These are phyloP conservation scores for Meyerozyma smithsonii DNA, from an alignment of 1,139 yeast genomes.

Conservation along the genomic window DNA sequence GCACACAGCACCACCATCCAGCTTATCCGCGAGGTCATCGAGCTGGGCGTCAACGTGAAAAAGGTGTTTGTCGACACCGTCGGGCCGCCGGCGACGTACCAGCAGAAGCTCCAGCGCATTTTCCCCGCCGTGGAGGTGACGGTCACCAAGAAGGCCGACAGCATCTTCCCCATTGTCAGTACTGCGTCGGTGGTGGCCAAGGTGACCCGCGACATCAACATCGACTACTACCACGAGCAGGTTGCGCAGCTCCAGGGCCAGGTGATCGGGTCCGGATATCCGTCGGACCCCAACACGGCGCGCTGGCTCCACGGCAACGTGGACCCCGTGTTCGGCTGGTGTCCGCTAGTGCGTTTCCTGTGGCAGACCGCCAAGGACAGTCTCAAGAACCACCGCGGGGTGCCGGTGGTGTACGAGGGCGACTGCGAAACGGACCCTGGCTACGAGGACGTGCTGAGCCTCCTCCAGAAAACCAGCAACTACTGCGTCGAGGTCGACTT, in stretches of 20 bases:
- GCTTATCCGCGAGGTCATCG: conserved; percentile 58
- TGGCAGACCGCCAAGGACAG: conserved; percentile 92
- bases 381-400: conserved; percentile 49
- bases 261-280: conserved; percentile 86
- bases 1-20: conserved; percentile 93
- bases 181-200: conserved; percentile 97
- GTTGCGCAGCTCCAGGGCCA: conserved; percentile 21
- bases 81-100: conserved; percentile 88
- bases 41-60: conserved; percentile 55
- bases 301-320: conserved; percentile 61
- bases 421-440: conserved; percentile 27
- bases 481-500: conserved; percentile 1
- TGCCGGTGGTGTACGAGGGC: conserved; percentile 37
- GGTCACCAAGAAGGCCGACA: conserved; percentile 95
- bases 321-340: conserved; percentile 86
- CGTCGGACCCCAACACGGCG: conserved; percentile 83
- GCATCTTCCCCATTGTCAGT: conserved; percentile 88
- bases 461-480: conserved; percentile 15
- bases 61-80: conserved; percentile 92
- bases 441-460: conserved; percentile 27
- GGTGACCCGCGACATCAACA: conserved; percentile 81
- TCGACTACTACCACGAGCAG: conserved; percentile 32
- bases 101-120: conserved; percentile 58
- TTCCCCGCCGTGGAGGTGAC: conserved; percentile 74
- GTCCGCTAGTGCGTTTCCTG: conserved; percentile 71